phyloP scores from a whole-genome alignment of 352 stramenopile species.

The Globisporangium spinosum region DNA sequence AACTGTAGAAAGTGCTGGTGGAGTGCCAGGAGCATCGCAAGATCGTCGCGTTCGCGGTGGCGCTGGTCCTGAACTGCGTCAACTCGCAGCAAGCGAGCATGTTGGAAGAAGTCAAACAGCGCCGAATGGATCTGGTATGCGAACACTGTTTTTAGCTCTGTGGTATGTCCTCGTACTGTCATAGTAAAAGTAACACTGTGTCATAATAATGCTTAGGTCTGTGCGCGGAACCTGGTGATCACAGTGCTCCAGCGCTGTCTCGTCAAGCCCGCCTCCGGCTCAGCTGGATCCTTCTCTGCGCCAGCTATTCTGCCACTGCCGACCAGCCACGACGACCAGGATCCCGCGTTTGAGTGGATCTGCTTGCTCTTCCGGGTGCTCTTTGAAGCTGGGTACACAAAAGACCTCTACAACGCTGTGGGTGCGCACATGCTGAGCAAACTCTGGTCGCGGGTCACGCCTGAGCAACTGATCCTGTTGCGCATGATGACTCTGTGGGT shows the following conservation, averaged over 20 bases:
- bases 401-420: slow-evolving; percentile 68
- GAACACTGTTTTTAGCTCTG: neutral
- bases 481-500: slow-evolving; percentile 75
- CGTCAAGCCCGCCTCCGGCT: slow-evolving; percentile 23
- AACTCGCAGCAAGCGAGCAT: slow-evolving; percentile 24
- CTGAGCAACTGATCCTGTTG: slow-evolving; percentile 75
- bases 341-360: slow-evolving; percentile 81
- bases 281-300: neutral
- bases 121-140: slow-evolving; percentile 50
- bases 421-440: slow-evolving; percentile 72
- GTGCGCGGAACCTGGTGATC: slow-evolving; percentile 62
- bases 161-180: neutral
- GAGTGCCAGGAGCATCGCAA: slow-evolving; percentile 80
- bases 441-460: slow-evolving; percentile 77
- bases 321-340: slow-evolving; percentile 33
- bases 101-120: slow-evolving; percentile 19
- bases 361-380: slow-evolving; percentile 58
- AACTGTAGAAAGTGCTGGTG: slow-evolving; percentile 68
- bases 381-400: slow-evolving; percentile 42
- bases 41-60: slow-evolving; percentile 60
- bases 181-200: no score
- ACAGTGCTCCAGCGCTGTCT: slow-evolving; percentile 77
- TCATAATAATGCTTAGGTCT: slow-evolving; percentile 31
- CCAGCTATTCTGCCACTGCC: neutral
- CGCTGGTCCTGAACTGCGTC: slow-evolving; percentile 67